Base-by-base conservation (phyloP, 352 stramenopile genomes). In the Pythium guiyangense region DNA sequence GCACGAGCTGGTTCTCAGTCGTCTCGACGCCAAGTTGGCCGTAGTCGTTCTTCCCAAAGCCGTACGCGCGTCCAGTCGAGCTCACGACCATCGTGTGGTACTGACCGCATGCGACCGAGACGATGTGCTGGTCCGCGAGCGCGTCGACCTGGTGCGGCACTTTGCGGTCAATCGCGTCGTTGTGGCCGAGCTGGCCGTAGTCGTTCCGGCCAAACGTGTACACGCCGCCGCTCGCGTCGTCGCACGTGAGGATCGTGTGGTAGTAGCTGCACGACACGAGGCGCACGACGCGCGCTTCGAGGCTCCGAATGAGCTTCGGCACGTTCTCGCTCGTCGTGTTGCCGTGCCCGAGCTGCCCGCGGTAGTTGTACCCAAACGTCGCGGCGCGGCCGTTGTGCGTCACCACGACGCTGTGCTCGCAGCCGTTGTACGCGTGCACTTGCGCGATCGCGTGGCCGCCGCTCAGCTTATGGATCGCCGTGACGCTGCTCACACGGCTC, bases 11-110 rank as follows among this genome's bases (percentile, higher is more conserved):
- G 47, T 88, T 85, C 10, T 93, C 82, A 35, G 82, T 59, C 0
- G 67, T 67, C 0, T 97, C 87, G 1, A 97, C 31, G 2, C 92
- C 92, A 18, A 98, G 69, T 50, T 98, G 92, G 0, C 92, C 92
- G 46, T 97, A 97, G 54, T 98, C 92, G 60, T 98, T 98, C 67
- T 98, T 98, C 0, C 92, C 92, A 69, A 94, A 97, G 0, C 77
- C 80, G 22, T 89, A 92, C 6, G 93, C 60, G 26, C 77, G 78
- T 4, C 90, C 90, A 0, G 64, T 70, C 8, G 72, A 59, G 6
- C 80, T 92, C 1, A 87, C 79, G 0, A 94, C 79, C 52, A 90
- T 82, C 0, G 85, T 96, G 52, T 98, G 92, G 49, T 97, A 97
- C 57, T 98, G 90, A 3, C 92, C 92, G 61, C 92, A 97, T 10